These are phyloP conservation scores for Fusarium irregulare DNA, from an alignment of 2,329 filamentous ascomycete species.

Conservation along the genomic window DNA sequence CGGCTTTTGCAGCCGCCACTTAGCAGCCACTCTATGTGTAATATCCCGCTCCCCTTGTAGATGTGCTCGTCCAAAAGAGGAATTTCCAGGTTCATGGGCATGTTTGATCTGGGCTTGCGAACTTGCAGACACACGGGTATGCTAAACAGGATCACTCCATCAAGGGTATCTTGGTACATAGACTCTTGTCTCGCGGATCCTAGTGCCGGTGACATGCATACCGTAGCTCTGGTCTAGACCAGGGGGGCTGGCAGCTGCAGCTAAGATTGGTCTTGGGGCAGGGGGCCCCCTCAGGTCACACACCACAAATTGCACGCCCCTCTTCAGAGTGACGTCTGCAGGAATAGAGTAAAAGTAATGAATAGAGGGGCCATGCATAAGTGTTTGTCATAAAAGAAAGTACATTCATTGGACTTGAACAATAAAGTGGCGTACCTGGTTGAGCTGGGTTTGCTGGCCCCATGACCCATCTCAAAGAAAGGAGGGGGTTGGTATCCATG, in stretches of 20 bases:
- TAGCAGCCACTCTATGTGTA: neutral
- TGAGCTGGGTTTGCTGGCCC: neutral
- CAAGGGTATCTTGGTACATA: neutral
- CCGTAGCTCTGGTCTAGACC: neutral
- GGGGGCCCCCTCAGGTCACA: neutral
- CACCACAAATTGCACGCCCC: neutral
- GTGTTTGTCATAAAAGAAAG: neutral
- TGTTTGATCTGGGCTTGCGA: conserved; percentile 5
- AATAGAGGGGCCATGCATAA: neutral
- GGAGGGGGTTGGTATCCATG: neutral
- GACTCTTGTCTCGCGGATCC: neutral
- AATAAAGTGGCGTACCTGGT: neutral
- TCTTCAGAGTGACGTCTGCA: neutral
- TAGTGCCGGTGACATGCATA: neutral
- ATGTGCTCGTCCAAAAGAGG: neutral
- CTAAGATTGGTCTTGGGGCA: neutral
- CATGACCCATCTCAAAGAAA: neutral
- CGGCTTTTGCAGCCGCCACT: neutral
- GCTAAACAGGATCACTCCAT: neutral
- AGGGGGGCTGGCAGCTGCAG: neutral
- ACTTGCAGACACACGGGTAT: conserved; percentile 16
- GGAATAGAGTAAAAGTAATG: neutral
- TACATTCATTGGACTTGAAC: neutral
- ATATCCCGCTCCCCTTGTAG: neutral
- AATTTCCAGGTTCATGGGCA: neutral